Evolutionary conservation across 2,329 filamentous ascomycete species (phyloP).

Genomic region (Claviceps spartinae): DNA sequence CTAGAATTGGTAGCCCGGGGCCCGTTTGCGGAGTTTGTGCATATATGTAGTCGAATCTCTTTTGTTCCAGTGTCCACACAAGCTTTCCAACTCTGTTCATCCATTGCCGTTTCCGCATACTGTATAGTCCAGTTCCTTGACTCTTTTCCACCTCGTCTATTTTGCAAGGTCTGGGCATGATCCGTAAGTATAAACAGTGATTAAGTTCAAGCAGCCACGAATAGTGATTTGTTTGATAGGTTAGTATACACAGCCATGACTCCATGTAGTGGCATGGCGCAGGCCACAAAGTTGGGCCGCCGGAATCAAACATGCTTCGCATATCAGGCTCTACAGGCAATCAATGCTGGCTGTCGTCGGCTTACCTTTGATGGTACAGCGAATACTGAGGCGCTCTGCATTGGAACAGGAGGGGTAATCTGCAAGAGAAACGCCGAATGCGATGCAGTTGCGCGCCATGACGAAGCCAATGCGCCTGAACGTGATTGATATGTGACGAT

Average conservation of each 20-base stretch:
- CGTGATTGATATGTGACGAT: background rate
- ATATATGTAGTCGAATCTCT: slow-evolving; percentile 31
- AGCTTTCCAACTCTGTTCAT: background rate
- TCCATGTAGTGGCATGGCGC: background rate
- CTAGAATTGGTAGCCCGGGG: slow-evolving; percentile 22
- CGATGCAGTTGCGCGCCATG: background rate
- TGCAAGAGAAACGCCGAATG: background rate
- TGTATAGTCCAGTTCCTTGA: background rate
- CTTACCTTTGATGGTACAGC: background rate
- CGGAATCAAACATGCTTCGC: background rate
- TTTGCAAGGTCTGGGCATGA: background rate
- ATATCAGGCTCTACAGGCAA: background rate
- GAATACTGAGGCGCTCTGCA: too few relatives aligned
- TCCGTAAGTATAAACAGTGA: background rate
- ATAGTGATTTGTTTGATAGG: background rate
- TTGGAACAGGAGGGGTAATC: background rate
- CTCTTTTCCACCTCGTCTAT: background rate
- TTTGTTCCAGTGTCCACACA: slow-evolving; percentile 14
- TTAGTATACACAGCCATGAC: background rate
- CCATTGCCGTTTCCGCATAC: background rate
- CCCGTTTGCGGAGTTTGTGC: slow-evolving; percentile 23
- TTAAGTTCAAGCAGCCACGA: background rate
- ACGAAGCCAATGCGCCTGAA: background rate
- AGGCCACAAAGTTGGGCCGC: background rate
- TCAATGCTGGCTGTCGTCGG: background rate